Conservation (phyloP, 75 land plant genomes). For the Picea sitchensis region DNA sequence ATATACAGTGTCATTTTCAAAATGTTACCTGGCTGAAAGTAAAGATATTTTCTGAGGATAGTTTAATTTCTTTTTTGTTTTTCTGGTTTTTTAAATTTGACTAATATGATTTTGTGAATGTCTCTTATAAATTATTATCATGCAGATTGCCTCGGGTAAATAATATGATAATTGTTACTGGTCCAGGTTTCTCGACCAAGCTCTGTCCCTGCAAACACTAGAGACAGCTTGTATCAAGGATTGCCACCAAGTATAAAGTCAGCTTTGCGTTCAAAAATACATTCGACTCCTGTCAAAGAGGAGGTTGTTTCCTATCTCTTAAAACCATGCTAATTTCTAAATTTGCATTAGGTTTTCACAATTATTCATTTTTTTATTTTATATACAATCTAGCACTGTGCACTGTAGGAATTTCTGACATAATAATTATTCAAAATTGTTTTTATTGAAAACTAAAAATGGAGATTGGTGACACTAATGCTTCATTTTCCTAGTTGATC, state of each 20-base stretch:
- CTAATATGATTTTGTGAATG: not conserved
- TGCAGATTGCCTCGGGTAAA: not conserved
- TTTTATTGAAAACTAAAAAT: too few relatives aligned
- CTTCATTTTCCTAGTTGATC: too few relatives aligned
- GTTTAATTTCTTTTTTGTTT: not conserved
- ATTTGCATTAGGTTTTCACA: too few relatives aligned
- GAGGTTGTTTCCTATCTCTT: conserved; percentile 37
- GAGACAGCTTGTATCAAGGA: conserved; percentile 89
- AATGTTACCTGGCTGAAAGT: not conserved
- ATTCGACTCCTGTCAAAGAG: conserved; percentile 47
- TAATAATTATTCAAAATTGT: too few relatives aligned
- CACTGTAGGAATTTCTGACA: too few relatives aligned
- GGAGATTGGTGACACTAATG: too few relatives aligned
- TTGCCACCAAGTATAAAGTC: conserved; percentile 78
- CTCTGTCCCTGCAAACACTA: conserved; percentile 85
- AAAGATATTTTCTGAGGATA: not conserved
- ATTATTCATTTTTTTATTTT: too few relatives aligned
- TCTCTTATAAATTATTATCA: not conserved
- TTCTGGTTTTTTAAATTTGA: not conserved
- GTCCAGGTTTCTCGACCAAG: conserved; percentile 83
- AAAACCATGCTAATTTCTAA: too few relatives aligned
- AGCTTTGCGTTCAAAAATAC: conserved; percentile 62
- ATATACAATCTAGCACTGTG: too few relatives aligned
- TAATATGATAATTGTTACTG: not conserved
- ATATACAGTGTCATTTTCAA: not conserved